Conservation (phyloP, 805 yeast genomes). For the Saccharomycopsis amapae region DNA sequence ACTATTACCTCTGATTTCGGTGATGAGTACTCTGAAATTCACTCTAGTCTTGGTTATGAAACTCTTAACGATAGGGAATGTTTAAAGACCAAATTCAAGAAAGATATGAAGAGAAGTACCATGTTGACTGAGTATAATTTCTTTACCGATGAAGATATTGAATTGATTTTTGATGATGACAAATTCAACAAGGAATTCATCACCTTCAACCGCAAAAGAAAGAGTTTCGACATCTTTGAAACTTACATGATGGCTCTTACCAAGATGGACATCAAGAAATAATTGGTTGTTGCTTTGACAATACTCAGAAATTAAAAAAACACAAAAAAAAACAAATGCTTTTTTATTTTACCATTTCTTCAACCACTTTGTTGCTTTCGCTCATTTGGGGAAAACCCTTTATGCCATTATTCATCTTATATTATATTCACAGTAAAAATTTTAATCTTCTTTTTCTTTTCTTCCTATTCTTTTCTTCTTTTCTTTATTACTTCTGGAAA, state of each 20-base stretch:
- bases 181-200: slow-evolving; percentile 19
- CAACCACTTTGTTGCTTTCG: no score
- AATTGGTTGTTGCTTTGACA: no score
- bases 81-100: slow-evolving; percentile 10
- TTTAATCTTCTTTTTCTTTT: no score
- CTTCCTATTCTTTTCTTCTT: background rate
- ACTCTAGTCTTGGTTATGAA: slow-evolving; percentile 3
- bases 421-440: no score
- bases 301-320: no score
- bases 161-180: slow-evolving; percentile 20
- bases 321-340: no score
- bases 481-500: no score
- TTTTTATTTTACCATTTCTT: background rate
- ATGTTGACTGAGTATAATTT: slow-evolving; percentile 20
- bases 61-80: slow-evolving; percentile 8
- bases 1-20: slow-evolving; percentile 14
- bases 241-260: slow-evolving; percentile 22
- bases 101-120: slow-evolving; percentile 14
- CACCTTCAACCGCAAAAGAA: slow-evolving; percentile 17
- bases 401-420: no score
- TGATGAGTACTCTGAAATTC: slow-evolving; percentile 6
- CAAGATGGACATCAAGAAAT: slow-evolving; percentile 10
- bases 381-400: no score
- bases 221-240: slow-evolving; percentile 21
- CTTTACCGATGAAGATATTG: slow-evolving; percentile 17